Evolutionary conservation across 2,329 filamentous ascomycete species (phyloP), one percentile per base, ranked within the genome.

Genomic region (Aspergillus sp.): DNA sequence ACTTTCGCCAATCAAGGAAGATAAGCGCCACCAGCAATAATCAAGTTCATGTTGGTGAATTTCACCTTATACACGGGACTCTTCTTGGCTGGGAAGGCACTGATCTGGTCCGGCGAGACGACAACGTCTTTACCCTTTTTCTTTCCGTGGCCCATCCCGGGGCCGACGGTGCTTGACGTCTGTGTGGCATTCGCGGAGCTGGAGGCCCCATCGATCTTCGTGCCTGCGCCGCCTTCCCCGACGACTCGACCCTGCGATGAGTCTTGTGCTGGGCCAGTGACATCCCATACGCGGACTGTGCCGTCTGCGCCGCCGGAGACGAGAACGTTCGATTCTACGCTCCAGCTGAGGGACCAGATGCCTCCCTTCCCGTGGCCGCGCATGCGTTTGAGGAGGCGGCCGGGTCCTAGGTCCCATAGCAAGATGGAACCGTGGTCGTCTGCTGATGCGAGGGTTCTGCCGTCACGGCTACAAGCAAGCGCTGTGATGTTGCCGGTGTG

Each of bases 31-130:
- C 90, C 91, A 21, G 92, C 92, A 60, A 98, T 81, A 12, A 97
- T 89, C 64, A 98, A 76, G 72, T 99, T 99, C 91, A 96, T 97
- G 60, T 91, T 83, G 3, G 95, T 98, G 68, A 97, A 97, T 69
- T 89, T 86, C 54, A 96, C 93, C 76, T 93, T 95, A 76, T 96
- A 90, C 11, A 98, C 90, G 0, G 93, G 93, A 15, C 90, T 93
- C 78, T 96, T 96, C 84, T 99, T 99, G 4, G 95, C 98, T 0
- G 91, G 88, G 71, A 97, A 98, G 1, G 91, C 93, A 63, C 87
- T 91, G 76, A 99, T 96, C 76, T 98, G 95, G 70, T 99, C 95
- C 0, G 92, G 88, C 0, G 89, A 93, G 45, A 96, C 89, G 68
- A 91, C 90, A 4, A 92, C 90, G 68, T 97, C 93, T 74, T 97